These are phyloP conservation scores for Escallonia herrerae DNA, from an alignment of 129 eudicot species.

Conservation along the genomic window DNA sequence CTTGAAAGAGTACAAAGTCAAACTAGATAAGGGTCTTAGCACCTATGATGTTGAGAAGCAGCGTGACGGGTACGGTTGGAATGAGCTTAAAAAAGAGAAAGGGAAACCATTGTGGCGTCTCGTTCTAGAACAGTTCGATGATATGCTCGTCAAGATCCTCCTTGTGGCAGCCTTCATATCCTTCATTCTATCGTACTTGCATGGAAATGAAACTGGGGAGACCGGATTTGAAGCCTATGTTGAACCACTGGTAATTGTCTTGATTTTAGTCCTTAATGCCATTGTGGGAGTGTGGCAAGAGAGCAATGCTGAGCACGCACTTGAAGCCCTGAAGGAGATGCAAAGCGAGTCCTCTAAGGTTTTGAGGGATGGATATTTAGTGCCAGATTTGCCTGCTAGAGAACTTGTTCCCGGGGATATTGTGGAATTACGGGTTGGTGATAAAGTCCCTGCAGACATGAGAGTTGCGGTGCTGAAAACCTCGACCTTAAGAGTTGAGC, in stretches of 20 bases:
- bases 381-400: slow-evolving; percentile 68
- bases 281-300: slow-evolving; percentile 95
- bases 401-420: slow-evolving; percentile 90
- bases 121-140: slow-evolving; percentile 70
- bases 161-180: slow-evolving; percentile 80
- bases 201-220: slow-evolving; percentile 49
- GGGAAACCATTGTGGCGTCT: slow-evolving; percentile 69
- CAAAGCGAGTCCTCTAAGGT: slow-evolving; percentile 70
- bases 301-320: slow-evolving; percentile 73
- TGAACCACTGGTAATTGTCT: slow-evolving; percentile 73
- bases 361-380: slow-evolving; percentile 54
- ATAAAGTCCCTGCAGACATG: slow-evolving; percentile 76
- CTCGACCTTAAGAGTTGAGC: slow-evolving; percentile 73
- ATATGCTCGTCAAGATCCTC: slow-evolving; percentile 69
- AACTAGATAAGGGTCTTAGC: slow-evolving; percentile 65
- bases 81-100: slow-evolving; percentile 67
- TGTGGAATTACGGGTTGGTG: slow-evolving; percentile 70
- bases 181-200: slow-evolving; percentile 54
- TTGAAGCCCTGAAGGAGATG: slow-evolving; percentile 76
- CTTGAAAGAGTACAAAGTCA: slow-evolving; percentile 65
- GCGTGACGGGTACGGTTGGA: slow-evolving; percentile 56
- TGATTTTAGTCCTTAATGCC: slow-evolving; percentile 70
- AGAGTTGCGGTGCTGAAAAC: slow-evolving; percentile 54
- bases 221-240: slow-evolving; percentile 61
- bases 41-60: slow-evolving; percentile 59